Evolutionary conservation across 169 alveolate genomes (phyloP).

Genomic region (Plasmodium gallinaceum): DNA sequence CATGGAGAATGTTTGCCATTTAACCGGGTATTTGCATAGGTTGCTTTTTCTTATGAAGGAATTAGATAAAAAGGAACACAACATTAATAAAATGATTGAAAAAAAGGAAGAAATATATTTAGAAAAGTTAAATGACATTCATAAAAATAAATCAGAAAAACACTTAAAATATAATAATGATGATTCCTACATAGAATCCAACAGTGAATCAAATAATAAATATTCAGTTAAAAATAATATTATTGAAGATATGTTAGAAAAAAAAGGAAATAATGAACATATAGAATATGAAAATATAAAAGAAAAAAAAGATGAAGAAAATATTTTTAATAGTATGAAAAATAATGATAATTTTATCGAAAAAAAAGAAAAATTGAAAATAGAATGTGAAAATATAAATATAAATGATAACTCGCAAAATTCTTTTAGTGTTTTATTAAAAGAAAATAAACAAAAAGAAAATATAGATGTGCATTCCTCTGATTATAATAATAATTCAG

Average conservation of each 20-base stretch:
- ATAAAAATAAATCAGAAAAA: slow-evolving; percentile 7
- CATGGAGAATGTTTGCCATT: slow-evolving; percentile 61
- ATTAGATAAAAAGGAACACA: slow-evolving; percentile 37
- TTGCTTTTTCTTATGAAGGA: slow-evolving; percentile 64
- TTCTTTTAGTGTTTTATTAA: no score
- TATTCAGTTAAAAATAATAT: background rate
- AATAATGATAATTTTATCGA: background rate
- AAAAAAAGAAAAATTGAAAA: background rate
- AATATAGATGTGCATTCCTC: no score
- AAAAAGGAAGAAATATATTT: slow-evolving; percentile 60
- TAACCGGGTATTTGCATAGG: slow-evolving; percentile 73
- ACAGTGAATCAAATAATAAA: background rate
- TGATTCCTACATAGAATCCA: background rate
- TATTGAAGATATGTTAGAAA: no score
- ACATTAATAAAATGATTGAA: slow-evolving; percentile 27
- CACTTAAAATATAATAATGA: slow-evolving; percentile 12
- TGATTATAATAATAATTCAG: no score
- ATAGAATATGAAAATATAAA: background rate
- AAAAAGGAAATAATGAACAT: background rate
- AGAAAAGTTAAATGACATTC: slow-evolving; percentile 12
- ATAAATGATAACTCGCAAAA: no score
- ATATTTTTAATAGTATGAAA: background rate
- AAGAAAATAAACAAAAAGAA: no score
- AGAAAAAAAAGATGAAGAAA: background rate
- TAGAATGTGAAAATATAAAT: no score